Base-by-base conservation (phyloP, 495 filamentous ascomycete genomes). In the Xylaria longipes region DNA sequence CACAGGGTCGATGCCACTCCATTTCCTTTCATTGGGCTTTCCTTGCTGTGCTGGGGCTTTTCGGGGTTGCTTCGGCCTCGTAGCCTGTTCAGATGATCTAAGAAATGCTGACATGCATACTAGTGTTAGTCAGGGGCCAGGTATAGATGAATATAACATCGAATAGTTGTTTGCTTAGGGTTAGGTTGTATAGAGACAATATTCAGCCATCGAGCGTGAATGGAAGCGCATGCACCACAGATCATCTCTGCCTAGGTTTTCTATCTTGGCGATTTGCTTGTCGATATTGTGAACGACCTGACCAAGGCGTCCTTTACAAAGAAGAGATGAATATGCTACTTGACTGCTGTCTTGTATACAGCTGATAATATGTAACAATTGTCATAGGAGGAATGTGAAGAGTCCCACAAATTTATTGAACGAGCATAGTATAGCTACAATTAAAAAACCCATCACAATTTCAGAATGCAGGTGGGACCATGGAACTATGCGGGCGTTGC, bases 51-150 rank as follows among this genome's bases (percentile, higher is more conserved):
- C 57, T 35, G 14, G 17, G 20, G 33, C 57, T 12, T 37, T 22
- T 60, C 57, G 57, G 57, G 14, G 57, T 22, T 60, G 57, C 20
- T 60, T 60, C 57, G 57, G 57, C 20, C 33, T 60, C n/a, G 57
- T 6, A 60, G 31, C 20, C n/a, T 37, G 33, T 12, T 20, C 33
- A 3, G n/a, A 35, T 37, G 31, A 39, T 37, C n/a, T n/a, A 20
- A 60, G 57, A 37, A 60, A 35, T n/a, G 20, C 20, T 39, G 57
- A 60, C 31, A 14, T 31, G 27, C 52, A 56, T 29, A 1, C 11
- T 56, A 12, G 5, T 31, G 14, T 31, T 56, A 9, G 14, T 9
- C 7, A 56, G 22, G 3, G 12, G 20, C 25, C 12, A 56, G 27
- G 14, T 29, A 29, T 15, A 25, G 48, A 27, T 52, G 27, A 17